phyloP scores from a whole-genome alignment of 78 protist genomes.

The Monosiga brevicollis region DNA sequence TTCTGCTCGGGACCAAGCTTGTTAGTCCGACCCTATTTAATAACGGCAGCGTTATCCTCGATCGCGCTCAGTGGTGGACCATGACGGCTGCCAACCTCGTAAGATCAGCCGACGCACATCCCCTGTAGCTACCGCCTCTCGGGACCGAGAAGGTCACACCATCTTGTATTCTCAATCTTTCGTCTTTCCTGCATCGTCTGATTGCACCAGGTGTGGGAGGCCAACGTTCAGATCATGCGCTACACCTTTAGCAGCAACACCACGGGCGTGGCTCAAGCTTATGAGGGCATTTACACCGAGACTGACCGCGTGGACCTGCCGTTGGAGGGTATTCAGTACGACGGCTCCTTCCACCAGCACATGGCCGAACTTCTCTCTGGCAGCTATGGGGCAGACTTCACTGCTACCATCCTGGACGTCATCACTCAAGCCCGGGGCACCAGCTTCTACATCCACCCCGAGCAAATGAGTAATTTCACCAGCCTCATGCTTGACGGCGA shows the following conservation, averaged over 20 bases:
- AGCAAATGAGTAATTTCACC: neutral
- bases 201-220: no score
- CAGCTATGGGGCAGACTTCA: neutral
- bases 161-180: no score
- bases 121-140: no score
- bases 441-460: neutral
- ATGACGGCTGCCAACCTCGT: neutral
- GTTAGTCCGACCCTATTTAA: neutral
- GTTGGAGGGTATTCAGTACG: neutral
- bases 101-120: no score
- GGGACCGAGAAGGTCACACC: no score
- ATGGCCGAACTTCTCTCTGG: neutral
- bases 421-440: neutral
- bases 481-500: neutral
- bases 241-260: neutral
- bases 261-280: neutral
- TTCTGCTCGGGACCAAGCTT: neutral
- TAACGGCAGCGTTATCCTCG: neutral
- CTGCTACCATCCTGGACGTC: neutral
- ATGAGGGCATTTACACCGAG: neutral
- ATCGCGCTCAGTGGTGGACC: neutral
- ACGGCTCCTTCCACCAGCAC: constrained; percentile 2
- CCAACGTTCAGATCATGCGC: neutral
- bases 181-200: no score
- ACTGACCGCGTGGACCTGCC: neutral